Base-by-base conservation (phyloP, 1,139 yeast genomes). In the Debaryomyces sp. region DNA sequence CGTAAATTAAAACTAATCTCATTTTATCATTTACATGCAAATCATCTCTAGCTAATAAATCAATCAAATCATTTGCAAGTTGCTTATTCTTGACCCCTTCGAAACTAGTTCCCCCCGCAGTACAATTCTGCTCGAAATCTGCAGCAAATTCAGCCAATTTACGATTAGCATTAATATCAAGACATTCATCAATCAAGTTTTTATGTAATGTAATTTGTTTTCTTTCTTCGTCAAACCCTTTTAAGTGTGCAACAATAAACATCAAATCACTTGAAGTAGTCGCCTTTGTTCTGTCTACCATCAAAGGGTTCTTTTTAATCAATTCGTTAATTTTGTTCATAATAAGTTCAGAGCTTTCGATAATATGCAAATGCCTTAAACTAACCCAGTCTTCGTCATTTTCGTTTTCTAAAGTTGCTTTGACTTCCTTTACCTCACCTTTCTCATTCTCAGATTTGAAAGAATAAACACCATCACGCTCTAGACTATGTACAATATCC, bases 1-100 rank as follows among this genome's bases (percentile, higher is more conserved):
- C 87, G 66, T 94, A 94, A 4, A 88, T 71, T 27, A 89, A 73
- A n/a, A 94, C 80, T 40, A 89, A 73, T 52, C 99, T 79, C 54
- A 90, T 75, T 61, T 89, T 89, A 59, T 90, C 95, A 42, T 79
- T 76, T 21, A 77, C 72, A 23, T 71, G 74, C 45, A 83, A 71
- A 45, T 74, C 77, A 46, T 77, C 72, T 54, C 85, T 68, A 21
- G 82, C 81, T 36, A 92, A 70, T 33, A 85, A 63, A 4, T 72
- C 77, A 27, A 94, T 73, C 51, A 92, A 71, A 42, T 82, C 84
- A 48, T 85, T 89, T 41, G 91, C 85, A 15, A 91, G 69, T 41
- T 80, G 78, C 58, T 83, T 83, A 44, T 81, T 81, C 53, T 79
- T 79, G 42, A 78, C 81, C 2, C 96, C 94, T 56, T 90, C 89